phyloP scores from a whole-genome alignment of 441 rosid species.

The Isatis lusitanica region DNA sequence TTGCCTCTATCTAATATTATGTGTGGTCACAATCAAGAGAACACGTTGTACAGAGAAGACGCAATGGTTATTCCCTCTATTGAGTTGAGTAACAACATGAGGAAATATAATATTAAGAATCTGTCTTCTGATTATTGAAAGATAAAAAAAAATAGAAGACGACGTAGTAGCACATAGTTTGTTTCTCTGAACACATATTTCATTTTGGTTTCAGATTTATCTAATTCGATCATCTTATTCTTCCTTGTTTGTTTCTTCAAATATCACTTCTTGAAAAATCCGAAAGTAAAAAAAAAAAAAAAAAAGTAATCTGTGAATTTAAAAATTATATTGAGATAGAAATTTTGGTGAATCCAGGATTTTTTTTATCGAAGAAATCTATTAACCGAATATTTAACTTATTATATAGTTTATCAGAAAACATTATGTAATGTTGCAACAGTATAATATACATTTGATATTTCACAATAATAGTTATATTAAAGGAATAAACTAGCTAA shows the following conservation, averaged over 20 bases:
- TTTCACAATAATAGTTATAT: neutral
- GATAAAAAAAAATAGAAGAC: neutral
- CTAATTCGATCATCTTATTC: neutral
- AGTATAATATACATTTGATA: neutral
- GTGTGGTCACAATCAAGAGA: slow-evolving; percentile 6
- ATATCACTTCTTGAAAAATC: neutral
- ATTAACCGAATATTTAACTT: neutral
- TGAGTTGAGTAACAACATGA: neutral
- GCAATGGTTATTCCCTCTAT: neutral
- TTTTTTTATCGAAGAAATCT: neutral
- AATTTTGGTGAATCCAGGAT: neutral
- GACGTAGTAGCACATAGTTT: too few species aligned
- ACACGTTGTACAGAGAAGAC: neutral
- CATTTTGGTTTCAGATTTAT: neutral
- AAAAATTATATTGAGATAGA: neutral
- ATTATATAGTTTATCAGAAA: neutral
- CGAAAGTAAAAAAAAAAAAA: neutral
- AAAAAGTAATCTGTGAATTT: neutral
- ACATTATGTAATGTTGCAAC: neutral
- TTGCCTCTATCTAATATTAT: neutral
- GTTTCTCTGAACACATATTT: too few species aligned
- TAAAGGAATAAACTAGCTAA: neutral
- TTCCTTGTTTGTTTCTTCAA: too few species aligned
- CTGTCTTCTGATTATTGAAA: neutral
- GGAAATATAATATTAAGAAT: neutral